Conservation (phyloP, 352 stramenopile genomes). For the Aphanomyces astaci region DNA sequence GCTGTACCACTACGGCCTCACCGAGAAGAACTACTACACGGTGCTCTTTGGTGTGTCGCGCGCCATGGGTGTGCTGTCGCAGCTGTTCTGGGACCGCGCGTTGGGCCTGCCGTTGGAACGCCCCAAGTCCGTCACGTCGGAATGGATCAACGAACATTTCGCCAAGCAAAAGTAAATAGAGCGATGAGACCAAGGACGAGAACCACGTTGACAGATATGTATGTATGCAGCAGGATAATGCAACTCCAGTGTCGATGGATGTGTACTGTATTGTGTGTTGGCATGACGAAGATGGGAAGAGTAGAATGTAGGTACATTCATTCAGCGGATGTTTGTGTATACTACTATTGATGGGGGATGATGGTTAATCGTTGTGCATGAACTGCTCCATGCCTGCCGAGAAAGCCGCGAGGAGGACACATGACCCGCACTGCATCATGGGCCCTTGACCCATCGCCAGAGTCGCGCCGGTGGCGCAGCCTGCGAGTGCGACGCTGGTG, state of each 20-base stretch:
- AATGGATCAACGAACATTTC: constrained; percentile 97
- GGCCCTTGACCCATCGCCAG: constrained; percentile 90
- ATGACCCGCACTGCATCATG: constrained; percentile 89
- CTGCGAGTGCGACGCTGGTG: constrained; percentile 89
- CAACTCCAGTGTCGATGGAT: neutral
- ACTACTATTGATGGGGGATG: neutral
- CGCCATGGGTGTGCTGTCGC: constrained; percentile 95
- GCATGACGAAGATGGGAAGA: no score
- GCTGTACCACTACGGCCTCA: constrained; percentile 98
- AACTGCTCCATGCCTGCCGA: constrained; percentile 85
- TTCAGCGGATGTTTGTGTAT: neutral
- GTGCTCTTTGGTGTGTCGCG: constrained; percentile 98
- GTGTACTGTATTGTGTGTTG: no score
- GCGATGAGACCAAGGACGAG: no score
- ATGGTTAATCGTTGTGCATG: constrained; percentile 56
- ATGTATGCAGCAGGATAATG: neutral
- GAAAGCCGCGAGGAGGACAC: constrained; percentile 88
- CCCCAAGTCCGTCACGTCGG: constrained; percentile 97
- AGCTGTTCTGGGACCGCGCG: constrained; percentile 98
- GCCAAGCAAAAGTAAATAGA: constrained; percentile 40
- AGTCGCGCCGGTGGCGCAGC: constrained; percentile 92
- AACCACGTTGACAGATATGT: neutral
- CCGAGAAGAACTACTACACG: constrained; percentile 99
- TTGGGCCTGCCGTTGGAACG: constrained; percentile 96
- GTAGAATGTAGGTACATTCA: no score